Conservation (phyloP, 2,329 filamentous ascomycete genomes). For the Diaporthe aspalathi region DNA sequence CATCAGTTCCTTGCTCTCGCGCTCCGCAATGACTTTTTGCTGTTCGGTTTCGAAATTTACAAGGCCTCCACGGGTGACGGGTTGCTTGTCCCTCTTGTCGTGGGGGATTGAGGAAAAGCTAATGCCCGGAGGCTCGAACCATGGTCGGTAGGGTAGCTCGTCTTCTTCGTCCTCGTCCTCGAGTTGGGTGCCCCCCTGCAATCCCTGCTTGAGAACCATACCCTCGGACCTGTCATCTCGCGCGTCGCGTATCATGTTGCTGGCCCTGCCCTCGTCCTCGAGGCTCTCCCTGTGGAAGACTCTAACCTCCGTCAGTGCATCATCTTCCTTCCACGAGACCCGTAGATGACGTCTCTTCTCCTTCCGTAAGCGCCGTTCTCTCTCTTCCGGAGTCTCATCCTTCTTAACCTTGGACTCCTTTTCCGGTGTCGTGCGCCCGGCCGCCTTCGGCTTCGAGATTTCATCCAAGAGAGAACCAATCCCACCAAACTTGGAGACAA, state of each 20-base stretch:
- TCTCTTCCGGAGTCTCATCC: slow-evolving; percentile 75
- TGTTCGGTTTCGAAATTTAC: slow-evolving; percentile 65
- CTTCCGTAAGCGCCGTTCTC: slow-evolving; percentile 75
- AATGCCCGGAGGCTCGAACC: slow-evolving; percentile 60
- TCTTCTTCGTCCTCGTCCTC: slow-evolving; percentile 67
- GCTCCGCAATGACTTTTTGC: slow-evolving; percentile 65
- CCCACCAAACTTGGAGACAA: slow-evolving; percentile 45
- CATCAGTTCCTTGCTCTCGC: slow-evolving; percentile 71
- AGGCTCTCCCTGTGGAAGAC: slow-evolving; percentile 78
- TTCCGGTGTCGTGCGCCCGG: slow-evolving; percentile 38
- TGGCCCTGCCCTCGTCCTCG: slow-evolving; percentile 75
- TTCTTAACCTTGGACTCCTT: slow-evolving; percentile 37
- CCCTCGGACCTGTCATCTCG: slow-evolving; percentile 80
- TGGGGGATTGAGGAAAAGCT: slow-evolving; percentile 61
- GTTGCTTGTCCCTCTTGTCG: slow-evolving; percentile 60
- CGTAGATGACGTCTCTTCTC: slow-evolving; percentile 76
- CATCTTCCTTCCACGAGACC: slow-evolving; percentile 77
- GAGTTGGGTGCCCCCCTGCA: slow-evolving; percentile 46
- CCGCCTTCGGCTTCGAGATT: slow-evolving; percentile 59
- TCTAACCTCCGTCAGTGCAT: slow-evolving; percentile 73
- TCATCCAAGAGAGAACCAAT: slow-evolving; percentile 65
- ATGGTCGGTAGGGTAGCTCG: slow-evolving; percentile 64
- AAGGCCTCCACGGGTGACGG: slow-evolving; percentile 65
- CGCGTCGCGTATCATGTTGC: slow-evolving; percentile 77
- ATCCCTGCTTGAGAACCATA: slow-evolving; percentile 71